A percentile compares a stretch with the other conserved stretches of the same genome.
Conservation (phyloP, 768 basidiomycete species). For the Myochromella boudieri region DNA sequence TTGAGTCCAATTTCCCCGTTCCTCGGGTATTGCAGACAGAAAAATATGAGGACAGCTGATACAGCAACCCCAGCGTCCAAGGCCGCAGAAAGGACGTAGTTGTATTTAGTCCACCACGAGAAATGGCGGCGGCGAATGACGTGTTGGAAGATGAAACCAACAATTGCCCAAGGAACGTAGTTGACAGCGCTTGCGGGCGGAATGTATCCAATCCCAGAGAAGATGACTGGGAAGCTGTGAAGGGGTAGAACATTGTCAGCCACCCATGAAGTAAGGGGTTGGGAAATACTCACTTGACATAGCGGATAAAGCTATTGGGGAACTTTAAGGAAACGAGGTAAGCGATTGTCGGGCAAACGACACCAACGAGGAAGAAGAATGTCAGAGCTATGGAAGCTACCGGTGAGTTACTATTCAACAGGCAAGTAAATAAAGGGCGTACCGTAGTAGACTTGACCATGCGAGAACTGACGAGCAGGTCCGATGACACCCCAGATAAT, state of each 20-base stretch:
- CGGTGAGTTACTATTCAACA: not conserved
- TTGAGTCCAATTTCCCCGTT: conserved; percentile 58
- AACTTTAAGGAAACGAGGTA: conserved; percentile 57
- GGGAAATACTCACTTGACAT: conserved; percentile 53
- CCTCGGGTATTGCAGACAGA: conserved; percentile 57
- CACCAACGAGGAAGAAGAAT: conserved; percentile 80
- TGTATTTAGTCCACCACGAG: conserved; percentile 72
- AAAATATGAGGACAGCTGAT: conserved; percentile 39
- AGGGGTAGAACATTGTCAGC: not conserved
- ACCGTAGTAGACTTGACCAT: conserved; percentile 60
- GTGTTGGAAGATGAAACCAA: conserved; percentile 68
- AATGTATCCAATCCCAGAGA: conserved; percentile 58
- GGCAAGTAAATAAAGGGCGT: not conserved
- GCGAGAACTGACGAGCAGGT: conserved; percentile 67
- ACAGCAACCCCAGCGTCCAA: conserved; percentile 71
- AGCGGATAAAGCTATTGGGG: conserved; percentile 61
- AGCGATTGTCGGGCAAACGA: conserved; percentile 53
- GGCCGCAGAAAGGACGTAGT: conserved; percentile 71
- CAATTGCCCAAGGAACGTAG: conserved; percentile 65
- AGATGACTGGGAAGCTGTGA: conserved; percentile 51
- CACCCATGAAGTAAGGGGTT: not conserved
- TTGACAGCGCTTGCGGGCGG: conserved; percentile 70
- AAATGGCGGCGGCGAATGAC: conserved; percentile 58
- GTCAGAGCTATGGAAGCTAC: conserved; percentile 38
- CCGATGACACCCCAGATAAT: conserved; percentile 86